Base-by-base conservation (phyloP, 805 yeast genomes). In the Peterozyma xylosa region DNA sequence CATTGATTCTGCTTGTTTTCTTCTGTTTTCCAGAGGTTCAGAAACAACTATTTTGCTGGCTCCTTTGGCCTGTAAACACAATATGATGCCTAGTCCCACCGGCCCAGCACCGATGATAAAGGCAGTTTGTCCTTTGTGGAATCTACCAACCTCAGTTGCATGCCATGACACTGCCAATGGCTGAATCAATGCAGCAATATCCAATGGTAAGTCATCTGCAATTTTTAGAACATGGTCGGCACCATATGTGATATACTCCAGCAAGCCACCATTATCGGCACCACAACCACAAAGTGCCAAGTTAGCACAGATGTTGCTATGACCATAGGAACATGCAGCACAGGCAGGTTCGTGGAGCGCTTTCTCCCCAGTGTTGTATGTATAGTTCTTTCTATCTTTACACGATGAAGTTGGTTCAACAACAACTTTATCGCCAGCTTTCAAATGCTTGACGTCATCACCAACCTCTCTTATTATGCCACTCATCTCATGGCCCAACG, bases 91-190 rank as follows among this genome's bases (percentile, higher is more conserved):
- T 18, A 79, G 58, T 2, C 80, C 80, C 51, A 75, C 72, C 5
- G 80, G 77, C n/a, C 80, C 80, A 11, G 71, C 74, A 11, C 80
- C 80, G 14, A 73, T 49, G n/a, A 74, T 62, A 21, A 74, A 55
- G 3, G 74, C 77, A 18, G 66, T 55, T 33, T 67, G 64, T 29
- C 79, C 80, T 17, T 53, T 59, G 44, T 63, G 54, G 50, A 74
- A 71, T 14, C 52, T 55, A 0, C 78, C 62, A 3, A 70, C 61
- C 46, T 69, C 64, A 30, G 72, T 73, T 2, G 81, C 82, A 50
- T 78, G 84, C 80, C 80, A 72, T 16, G 74, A 66, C 42, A 76
- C 82, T 3, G 80, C 69, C 39, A 78, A 59, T 10, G 83, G 82
- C 53, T 78, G 79, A 14, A 74, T 69, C 42, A 78, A 54, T 3